phyloP scores from a whole-genome alignment of 371 early-diverging fungal species.

The Batkoa obscura region DNA sequence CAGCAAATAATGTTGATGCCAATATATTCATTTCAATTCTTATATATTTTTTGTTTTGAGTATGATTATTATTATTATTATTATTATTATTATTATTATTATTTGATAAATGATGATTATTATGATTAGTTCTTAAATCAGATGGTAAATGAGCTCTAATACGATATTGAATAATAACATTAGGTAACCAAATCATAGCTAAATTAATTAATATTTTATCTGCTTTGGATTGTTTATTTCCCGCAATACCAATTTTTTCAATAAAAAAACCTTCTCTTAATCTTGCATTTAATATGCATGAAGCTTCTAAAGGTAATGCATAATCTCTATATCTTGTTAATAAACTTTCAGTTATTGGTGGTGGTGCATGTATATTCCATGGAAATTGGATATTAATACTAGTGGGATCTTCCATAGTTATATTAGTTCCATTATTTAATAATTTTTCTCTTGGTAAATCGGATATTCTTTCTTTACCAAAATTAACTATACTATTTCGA shows the following conservation, averaged over 20 bases:
- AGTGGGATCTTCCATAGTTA: too few species aligned
- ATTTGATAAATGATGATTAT: too few species aligned
- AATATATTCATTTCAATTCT: constrained; percentile 36
- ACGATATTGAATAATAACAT: constrained; percentile 70
- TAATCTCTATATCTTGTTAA: constrained; percentile 63
- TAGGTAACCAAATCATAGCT: constrained; percentile 60
- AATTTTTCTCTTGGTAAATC: constrained; percentile 33
- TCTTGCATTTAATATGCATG: constrained; percentile 45
- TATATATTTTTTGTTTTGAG: constrained; percentile 23
- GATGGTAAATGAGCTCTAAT: constrained; percentile 25
- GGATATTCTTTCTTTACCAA: constrained; percentile 21
- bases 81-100: too few species aligned
- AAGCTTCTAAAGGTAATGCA: constrained; percentile 30
- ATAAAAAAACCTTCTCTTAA: constrained; percentile 69
- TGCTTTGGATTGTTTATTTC: constrained; percentile 10
- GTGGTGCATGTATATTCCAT: constrained; percentile 56
- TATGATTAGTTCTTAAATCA: constrained; percentile 5
- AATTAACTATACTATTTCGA: constrained; percentile 13
- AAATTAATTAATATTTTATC: constrained; percentile 40
- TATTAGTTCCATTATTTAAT: constrained; percentile 12
- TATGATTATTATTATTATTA: too few species aligned
- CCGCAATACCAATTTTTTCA: constrained; percentile 20
- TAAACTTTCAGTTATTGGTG: constrained; percentile 57
- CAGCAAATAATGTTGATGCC: constrained; percentile 34
- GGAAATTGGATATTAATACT: constrained; percentile 42